Base-by-base conservation (phyloP, 1,139 yeast genomes). In the Magnusiomyces suaveolens region DNA sequence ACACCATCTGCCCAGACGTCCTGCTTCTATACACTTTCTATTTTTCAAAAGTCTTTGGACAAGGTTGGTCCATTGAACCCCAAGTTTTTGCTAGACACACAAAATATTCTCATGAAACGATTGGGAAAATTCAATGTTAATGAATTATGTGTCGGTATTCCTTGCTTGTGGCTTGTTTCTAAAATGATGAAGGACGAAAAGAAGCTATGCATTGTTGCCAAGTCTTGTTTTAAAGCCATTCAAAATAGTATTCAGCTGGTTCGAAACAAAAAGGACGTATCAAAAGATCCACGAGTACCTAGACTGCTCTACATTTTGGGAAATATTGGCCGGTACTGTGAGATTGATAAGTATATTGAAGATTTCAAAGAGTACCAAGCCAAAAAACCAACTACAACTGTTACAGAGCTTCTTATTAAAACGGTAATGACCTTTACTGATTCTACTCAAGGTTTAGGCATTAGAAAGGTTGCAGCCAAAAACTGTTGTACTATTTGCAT, bases 141-240 rank as follows among this genome's bases (percentile, higher is more conserved):
- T 55, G 90, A 85, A 60, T 67, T 87, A 16, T 80, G 79, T 29
- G 82, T 82, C 60, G 95, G 89, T 0, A 76, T 86, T 64, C 87
- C 89, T 1, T 75, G 87, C 56, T 69, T 80, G 3, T 81, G 88
- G 84, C 68, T 68, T 10, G 70, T 85, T 1, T 73, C 85, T 3
- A 65, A 62, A 12, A 68, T 77, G 61, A 72, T 73, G 46, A 71
- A 74, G 1, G 80, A 78, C 57, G 75, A 78, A 0, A 57, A 65
- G 0, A 78, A 79, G 59, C 62, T 86, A 10, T 78, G 81, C 0
- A 80, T 75, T 60, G 88, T 88, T 0, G 76, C 85, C 18, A 68
- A 80, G 0, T 79, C 89, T 0, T 79, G 85, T 49, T 48, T 87
- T 59, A 70, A 69, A 29, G 70, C 79, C 54, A 67, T 20, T 12